Evolutionary conservation across 257 asterid genomes (phyloP), one percentile per base, ranked within the genome.

Genomic region (Rubia yunnanensis): DNA sequence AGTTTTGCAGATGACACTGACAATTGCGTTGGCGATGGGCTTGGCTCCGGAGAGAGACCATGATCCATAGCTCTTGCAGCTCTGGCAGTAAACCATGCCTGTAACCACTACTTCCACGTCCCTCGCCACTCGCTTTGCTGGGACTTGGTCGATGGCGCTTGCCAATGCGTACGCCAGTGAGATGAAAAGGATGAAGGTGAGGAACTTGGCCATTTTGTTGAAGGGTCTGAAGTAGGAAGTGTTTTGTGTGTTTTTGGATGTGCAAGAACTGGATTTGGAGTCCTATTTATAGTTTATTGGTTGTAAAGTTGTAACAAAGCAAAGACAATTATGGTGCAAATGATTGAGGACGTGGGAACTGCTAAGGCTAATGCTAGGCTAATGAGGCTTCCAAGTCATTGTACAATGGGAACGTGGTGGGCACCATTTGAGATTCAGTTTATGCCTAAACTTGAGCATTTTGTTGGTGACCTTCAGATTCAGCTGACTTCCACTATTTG

Each of bases 31-130:
- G 36, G 72, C 41, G 10, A 92, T 80, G 65, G 96, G 83, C 82
- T 81, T 77, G 30, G 95, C 89, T 50, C 72, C 73, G 0, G 66
- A n/a, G 2, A 88, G 70, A 48, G 77, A 66, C 98, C 96, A 91
- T 14, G 94, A 64, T 39, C 95, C 95, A 1, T 50, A 32, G 17
- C 56, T 41, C 10, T 72, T 61, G 54, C 96, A 88, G 81, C 80
- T 82, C 78, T 88, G 96, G 89, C 98, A 92, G 79, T 77, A 78
- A 64, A 92, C 89, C 28, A 73, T 36, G 8, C 98, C 98, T 80
- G 89, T 96, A 56, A 92, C 85, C 78, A 78, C 96, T 53, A 85
- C 87, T 23, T 84, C 87, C 0, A 70, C 23, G 13, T 67, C 59
- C 55, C 81, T 85, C 70, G 79, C 80, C 1, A 56, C 78, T 7